Conservation (phyloP, 1,284 basidiomycete species). For the Cerrena zonata region DNA sequence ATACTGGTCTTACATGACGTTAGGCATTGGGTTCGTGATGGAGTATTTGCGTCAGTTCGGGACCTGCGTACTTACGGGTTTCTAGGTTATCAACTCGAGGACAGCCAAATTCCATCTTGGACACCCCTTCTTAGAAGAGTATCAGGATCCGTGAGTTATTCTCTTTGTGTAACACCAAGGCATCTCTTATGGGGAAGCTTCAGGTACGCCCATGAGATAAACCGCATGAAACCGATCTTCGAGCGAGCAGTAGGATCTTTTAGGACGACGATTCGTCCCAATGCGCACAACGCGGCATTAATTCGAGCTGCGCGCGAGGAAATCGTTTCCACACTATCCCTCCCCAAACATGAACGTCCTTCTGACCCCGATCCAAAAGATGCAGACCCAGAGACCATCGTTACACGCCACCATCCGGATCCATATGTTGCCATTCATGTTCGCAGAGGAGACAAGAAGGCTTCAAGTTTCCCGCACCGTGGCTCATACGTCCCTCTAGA, state of each 20-base stretch:
- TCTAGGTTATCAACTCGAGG: conserved; percentile 53
- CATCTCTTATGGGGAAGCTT: neutral
- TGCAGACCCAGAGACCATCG: conserved; percentile 10
- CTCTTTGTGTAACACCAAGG: neutral
- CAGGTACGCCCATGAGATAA: conserved; percentile 50
- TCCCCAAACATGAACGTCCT: conserved; percentile 13
- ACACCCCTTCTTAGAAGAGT: conserved; percentile 48
- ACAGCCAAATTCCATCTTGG: conserved; percentile 63
- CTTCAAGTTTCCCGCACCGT: conserved; percentile 41
- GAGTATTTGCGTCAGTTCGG: neutral
- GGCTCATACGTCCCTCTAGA: conserved; percentile 42
- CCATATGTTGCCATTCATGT: conserved; percentile 54
- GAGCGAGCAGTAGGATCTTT: conserved; percentile 43
- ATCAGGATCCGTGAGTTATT: conserved; percentile 53
- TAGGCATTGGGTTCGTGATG: conserved; percentile 56
- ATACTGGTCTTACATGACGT: conserved; percentile 9
- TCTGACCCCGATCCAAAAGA: neutral
- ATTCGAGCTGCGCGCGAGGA: conserved; percentile 48
- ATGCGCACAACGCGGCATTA: conserved; percentile 37
- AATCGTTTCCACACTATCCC: conserved; percentile 31
- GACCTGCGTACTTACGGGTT: neutral
- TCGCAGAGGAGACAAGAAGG: conserved; percentile 51
- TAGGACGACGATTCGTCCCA: conserved; percentile 48
- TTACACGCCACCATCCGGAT: conserved; percentile 18
- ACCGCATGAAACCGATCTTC: conserved; percentile 53